phyloP scores from a whole-genome alignment of 805 yeast genomes.

The Metschnikowia corniflorae region DNA sequence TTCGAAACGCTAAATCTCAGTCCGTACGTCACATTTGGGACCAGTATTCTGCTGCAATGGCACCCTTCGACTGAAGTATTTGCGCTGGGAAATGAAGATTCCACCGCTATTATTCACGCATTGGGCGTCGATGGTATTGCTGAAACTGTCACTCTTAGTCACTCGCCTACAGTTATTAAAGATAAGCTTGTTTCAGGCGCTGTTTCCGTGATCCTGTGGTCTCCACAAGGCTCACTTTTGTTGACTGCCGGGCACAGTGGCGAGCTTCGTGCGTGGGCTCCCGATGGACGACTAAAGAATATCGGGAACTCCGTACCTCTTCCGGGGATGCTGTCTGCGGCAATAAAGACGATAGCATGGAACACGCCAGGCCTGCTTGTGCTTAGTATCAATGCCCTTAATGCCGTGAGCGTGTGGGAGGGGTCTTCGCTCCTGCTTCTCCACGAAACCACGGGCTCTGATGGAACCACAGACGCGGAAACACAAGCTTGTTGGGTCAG shows the following conservation, averaged over 20 bases:
- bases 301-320: constrained; percentile 26
- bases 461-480: constrained; percentile 3
- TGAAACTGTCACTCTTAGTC: constrained; percentile 31
- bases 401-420: constrained; percentile 60
- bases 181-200: constrained; percentile 20
- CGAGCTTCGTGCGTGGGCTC: constrained; percentile 74
- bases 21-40: constrained; percentile 37
- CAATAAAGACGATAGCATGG: constrained; percentile 62
- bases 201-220: constrained; percentile 51
- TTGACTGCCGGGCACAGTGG: constrained; percentile 69
- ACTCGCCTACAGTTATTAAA: constrained; percentile 28
- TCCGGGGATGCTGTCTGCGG: constrained; percentile 16
- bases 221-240: constrained; percentile 58
- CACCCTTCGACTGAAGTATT: constrained; percentile 48
- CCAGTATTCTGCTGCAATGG: constrained; percentile 52
- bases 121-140: constrained; percentile 26
- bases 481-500: constrained; percentile 74
- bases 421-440: constrained; percentile 37
- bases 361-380: constrained; percentile 51
- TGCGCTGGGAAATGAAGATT: constrained; percentile 53
- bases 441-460: constrained; percentile 23
- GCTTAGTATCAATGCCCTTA: constrained; percentile 52
- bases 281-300: constrained; percentile 62
- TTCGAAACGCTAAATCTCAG: constrained; percentile 34
- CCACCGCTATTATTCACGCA: constrained; percentile 45